These are phyloP conservation scores for Colletotrichum cordylinicola DNA, from an alignment of 2,329 filamentous ascomycete species.

Conservation along the genomic window DNA sequence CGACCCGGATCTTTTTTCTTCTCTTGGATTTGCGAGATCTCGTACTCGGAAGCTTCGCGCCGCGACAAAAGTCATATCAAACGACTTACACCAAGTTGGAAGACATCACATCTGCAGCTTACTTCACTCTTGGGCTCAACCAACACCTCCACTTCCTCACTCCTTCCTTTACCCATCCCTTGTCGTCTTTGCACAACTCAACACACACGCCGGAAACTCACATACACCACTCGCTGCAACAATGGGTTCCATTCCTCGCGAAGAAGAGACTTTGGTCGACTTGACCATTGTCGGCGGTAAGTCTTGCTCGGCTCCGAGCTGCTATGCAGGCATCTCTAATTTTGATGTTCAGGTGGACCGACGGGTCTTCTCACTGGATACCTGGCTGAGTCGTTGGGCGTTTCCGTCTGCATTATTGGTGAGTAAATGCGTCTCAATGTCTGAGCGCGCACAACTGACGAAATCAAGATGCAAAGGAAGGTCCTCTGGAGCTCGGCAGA, in stretches of 20 bases:
- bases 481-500: slow-evolving; percentile 44
- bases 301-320: slow-evolving; percentile 1
- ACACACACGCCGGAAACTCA: neutral
- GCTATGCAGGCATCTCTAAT: slow-evolving; percentile 1
- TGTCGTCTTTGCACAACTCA: neutral
- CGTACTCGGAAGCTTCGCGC: neutral
- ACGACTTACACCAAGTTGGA: neutral
- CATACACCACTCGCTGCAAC: neutral
- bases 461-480: slow-evolving; percentile 42
- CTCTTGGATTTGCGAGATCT: neutral
- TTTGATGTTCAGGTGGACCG: slow-evolving; percentile 40
- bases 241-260: slow-evolving; percentile 20
- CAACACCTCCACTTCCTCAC: neutral
- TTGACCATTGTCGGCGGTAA: slow-evolving; percentile 42
- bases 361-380: slow-evolving; percentile 51
- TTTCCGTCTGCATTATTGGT: slow-evolving; percentile 46
- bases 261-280: slow-evolving; percentile 30
- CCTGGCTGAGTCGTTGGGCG: slow-evolving; percentile 45
- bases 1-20: neutral
- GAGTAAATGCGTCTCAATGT: neutral
- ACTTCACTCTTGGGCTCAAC: neutral
- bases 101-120: neutral
- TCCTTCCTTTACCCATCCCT: neutral
- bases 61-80: neutral
- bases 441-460: neutral